These are phyloP conservation scores for Metschnikowia aberdeeniae DNA, from an alignment of 805 yeast genomes.

Conservation along the genomic window DNA sequence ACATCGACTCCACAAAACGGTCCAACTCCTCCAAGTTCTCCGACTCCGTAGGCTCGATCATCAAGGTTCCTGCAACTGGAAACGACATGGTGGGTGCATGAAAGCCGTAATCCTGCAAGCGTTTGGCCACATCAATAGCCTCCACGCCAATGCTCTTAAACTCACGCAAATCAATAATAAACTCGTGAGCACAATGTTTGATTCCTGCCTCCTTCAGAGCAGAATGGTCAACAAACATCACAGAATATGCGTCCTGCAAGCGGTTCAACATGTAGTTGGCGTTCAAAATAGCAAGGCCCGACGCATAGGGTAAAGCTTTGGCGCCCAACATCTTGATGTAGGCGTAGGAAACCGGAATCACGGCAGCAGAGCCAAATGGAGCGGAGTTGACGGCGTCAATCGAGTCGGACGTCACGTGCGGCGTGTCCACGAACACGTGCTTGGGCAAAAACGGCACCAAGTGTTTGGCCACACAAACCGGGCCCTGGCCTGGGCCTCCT, in stretches of 20 bases:
- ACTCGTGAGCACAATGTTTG: constrained; percentile 93
- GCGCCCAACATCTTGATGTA: constrained; percentile 94
- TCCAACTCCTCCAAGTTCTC: constrained; percentile 86
- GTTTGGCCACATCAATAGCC: constrained; percentile 94
- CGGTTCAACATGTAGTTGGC: constrained; percentile 93
- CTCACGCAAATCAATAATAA: constrained; percentile 85
- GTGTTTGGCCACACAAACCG: constrained; percentile 87
- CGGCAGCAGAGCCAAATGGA: constrained; percentile 93
- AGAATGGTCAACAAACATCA: constrained; percentile 62
- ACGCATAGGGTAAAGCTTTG: constrained; percentile 76
- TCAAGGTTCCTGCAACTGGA: constrained; percentile 96
- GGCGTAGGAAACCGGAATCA: constrained; percentile 89
- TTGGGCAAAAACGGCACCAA: constrained; percentile 77
- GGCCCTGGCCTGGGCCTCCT: constrained; percentile 99
- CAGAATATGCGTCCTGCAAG: constrained; percentile 64
- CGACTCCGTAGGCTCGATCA: constrained; percentile 98
- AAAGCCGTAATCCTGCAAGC: constrained; percentile 96
- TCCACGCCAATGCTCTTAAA: constrained; percentile 79
- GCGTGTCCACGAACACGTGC: constrained; percentile 60
- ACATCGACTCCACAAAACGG: constrained; percentile 83
- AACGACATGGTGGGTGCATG: constrained; percentile 99
- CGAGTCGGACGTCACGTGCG: constrained; percentile 43
- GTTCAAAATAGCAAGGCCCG: constrained; percentile 85
- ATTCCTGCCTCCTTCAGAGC: constrained; percentile 42
- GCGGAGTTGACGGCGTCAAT: constrained; percentile 86